Conservation (phyloP, 75 land plant species). For the Selaginella moellendorffii region DNA sequence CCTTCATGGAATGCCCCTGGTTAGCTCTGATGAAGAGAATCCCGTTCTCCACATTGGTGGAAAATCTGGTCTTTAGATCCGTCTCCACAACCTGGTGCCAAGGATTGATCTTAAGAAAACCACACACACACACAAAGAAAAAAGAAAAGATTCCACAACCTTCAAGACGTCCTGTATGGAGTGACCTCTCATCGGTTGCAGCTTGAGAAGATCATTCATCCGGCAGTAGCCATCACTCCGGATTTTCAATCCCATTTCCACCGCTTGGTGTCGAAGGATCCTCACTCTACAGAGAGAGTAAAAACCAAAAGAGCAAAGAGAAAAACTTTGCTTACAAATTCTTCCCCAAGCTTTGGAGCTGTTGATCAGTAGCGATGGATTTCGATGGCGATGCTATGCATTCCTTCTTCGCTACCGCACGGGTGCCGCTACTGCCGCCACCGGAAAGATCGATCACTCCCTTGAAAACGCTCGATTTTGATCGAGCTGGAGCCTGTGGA, state of each 20-base stretch:
- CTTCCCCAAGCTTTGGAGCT: background rate
- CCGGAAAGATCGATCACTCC: background rate
- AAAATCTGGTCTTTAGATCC: conserved; percentile 77
- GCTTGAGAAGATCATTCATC: conserved; percentile 45
- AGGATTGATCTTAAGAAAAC: no score
- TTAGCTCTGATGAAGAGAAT: conserved; percentile 74
- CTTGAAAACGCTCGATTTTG: background rate
- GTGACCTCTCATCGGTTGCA: conserved; percentile 46
- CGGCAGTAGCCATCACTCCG: conserved; percentile 53
- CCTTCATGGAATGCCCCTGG: conserved; percentile 75
- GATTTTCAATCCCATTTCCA: background rate
- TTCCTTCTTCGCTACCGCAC: background rate
- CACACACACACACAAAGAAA: background rate
- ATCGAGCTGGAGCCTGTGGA: no score
- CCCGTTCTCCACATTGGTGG: conserved; percentile 55
- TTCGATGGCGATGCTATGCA: background rate
- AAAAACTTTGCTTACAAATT: background rate
- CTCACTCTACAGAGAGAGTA: background rate
- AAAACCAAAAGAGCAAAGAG: background rate
- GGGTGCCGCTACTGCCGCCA: no score
- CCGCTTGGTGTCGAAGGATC: background rate
- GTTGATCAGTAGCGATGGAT: background rate
- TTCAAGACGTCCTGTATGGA: conserved; percentile 55
- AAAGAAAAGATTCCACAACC: conserved; percentile 13
- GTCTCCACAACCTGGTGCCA: conserved; percentile 53